A percentile compares a stretch with the other conserved stretches of the same genome.
phyloP scores from a whole-genome alignment of 23 red algal species.

The Cyanidiococcus yangmingshanensis region DNA sequence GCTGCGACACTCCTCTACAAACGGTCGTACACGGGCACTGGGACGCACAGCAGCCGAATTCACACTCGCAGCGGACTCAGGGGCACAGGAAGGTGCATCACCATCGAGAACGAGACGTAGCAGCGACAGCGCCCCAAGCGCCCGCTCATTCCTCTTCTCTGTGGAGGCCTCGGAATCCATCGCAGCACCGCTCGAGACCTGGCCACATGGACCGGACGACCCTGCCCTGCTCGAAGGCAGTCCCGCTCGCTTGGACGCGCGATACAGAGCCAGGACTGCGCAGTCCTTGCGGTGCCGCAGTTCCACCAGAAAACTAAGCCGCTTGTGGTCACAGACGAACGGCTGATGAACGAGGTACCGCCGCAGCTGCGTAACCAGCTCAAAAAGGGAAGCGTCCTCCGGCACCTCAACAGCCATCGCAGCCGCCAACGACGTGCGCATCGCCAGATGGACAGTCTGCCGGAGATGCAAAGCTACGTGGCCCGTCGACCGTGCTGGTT shows the following conservation, averaged over 20 bases:
- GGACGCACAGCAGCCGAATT: not conserved
- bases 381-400: not conserved
- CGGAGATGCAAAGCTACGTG: not conserved
- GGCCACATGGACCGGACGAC: not conserved
- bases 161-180: not conserved
- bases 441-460: not conserved
- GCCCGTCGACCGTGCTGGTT: not conserved
- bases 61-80: not conserved
- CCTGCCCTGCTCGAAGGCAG: not conserved
- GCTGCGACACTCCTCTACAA: not conserved
- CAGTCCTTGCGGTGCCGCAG: conserved; percentile 15
- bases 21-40: not conserved
- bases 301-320: not conserved
- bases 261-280: conserved; percentile 10
- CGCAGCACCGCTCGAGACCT: not conserved
- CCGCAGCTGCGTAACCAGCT: not conserved
- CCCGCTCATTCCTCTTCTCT: not conserved
- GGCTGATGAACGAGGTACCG: not conserved
- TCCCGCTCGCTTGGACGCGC: not conserved
- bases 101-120: not conserved
- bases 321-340: not conserved
- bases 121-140: not conserved
- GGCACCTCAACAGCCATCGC: not conserved
- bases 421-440: not conserved
- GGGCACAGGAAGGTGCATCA: not conserved